Evolutionary conservation across 2,329 filamentous ascomycete species (phyloP), one percentile per base, ranked within the genome.

Genomic region (Dactylonectria macrodidyma): DNA sequence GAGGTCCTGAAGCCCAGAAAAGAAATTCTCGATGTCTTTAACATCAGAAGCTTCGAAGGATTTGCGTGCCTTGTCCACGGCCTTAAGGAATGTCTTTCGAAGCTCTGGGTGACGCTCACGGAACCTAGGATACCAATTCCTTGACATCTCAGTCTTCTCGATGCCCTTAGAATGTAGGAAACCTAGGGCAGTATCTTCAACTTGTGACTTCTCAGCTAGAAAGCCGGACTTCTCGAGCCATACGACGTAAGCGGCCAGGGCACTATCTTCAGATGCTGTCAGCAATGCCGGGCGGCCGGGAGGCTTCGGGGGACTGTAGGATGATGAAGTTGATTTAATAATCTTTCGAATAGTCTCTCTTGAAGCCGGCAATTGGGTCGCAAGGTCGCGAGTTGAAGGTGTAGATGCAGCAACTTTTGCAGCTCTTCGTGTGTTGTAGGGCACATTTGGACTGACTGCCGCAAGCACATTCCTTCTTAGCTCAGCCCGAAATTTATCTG

Each of bases 71-170:
- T 65, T 65, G 41, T 24, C 52, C 50, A 60, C 34, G 34, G 62
- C 14, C 33, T 65, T 61, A 11, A 65, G 24, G 5, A 38, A 30
- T 33, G 62, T 19, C 24, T 22, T 65, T n/a, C n/a, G 19, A 12
- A 65, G 62, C 57, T 65, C 57, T 24, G 50, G 62, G 50, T 60
- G 51, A 56, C 54, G 16, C 5, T 46, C 34, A 19, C 50, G 51
- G 41, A 65, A 61, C 8, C 38, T 24, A 14, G 24, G 14, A 30
- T 65, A 60, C 61, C 61, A 52, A 30, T 38, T 30, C 46, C 16
- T 54, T 33, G 50, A 52, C 2, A 52, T 19, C 4, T 5, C 11
- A 33, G 10, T n/a, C 50, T 52, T 52, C 14, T 52, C 50, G n/a
- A 52, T 10, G n/a, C 50, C 50, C 16, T 26, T 30, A 33, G 16